These are phyloP conservation scores for Trichomonas gallinae DNA, from an alignment of 208 protist genomes.

Conservation along the genomic window DNA sequence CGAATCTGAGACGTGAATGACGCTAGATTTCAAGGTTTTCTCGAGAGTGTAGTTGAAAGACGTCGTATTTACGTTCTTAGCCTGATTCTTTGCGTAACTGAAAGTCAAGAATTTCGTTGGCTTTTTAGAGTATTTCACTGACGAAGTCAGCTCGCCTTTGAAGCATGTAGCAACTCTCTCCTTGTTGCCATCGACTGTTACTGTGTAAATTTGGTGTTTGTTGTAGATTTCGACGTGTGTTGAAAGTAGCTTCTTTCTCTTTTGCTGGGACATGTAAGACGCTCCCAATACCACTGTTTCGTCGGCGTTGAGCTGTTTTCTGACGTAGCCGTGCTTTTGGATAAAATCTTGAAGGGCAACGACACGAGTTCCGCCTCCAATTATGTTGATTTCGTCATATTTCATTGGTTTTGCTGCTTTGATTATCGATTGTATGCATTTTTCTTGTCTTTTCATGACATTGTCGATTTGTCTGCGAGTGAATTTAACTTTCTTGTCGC, in stretches of 20 bases:
- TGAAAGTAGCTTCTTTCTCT: background rate
- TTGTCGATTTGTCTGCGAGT: background rate
- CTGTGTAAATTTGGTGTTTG: background rate
- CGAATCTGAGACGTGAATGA: background rate
- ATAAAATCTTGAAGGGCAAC: background rate
- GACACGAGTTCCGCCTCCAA: background rate
- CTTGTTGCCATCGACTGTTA: background rate
- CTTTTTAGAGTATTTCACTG: background rate
- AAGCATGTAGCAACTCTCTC: background rate
- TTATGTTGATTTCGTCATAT: background rate
- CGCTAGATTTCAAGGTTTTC: background rate
- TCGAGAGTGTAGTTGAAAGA: background rate
- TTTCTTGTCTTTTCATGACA: background rate
- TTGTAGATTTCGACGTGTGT: background rate
- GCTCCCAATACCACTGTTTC: background rate
- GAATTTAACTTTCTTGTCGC: background rate
- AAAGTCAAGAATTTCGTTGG: background rate
- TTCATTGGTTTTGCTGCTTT: background rate
- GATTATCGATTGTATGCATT: too few species aligned
- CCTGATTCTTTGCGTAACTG: background rate
- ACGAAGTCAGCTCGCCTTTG: background rate
- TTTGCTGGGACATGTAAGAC: background rate
- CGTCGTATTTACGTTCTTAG: background rate
- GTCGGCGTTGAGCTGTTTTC: background rate
- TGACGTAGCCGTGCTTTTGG: background rate